These are phyloP conservation scores for Noccaea bulbosa DNA, from an alignment of 345 rosid genomes.

Conservation along the genomic window DNA sequence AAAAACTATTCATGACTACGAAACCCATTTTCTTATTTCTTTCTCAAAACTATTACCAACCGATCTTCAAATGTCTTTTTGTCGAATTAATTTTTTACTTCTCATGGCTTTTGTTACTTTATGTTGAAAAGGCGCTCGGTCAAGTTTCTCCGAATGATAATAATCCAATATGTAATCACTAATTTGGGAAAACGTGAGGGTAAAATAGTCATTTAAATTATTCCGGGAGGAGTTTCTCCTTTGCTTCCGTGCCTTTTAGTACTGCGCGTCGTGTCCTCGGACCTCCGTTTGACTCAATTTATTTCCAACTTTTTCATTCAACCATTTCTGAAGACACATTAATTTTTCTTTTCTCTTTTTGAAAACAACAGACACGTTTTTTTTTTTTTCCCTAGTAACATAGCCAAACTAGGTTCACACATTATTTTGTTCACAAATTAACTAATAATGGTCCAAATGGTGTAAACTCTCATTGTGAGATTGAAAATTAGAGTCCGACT, in stretches of 20 bases:
- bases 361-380: neutral
- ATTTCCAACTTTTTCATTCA: constrained; percentile 24
- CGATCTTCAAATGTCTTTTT: constrained; percentile 32
- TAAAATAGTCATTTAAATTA: neutral
- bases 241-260: constrained; percentile 10
- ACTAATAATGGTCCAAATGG: too few relatives aligned
- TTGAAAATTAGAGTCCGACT: too few relatives aligned
- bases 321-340: neutral
- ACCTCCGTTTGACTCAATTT: constrained; percentile 31
- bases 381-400: neutral
- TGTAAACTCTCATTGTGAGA: too few relatives aligned
- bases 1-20: neutral
- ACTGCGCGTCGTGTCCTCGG: constrained; percentile 30
- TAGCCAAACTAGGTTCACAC: neutral
- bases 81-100: constrained; percentile 29
- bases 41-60: constrained; percentile 33
- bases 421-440: too few relatives aligned
- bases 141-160: constrained; percentile 20
- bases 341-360: neutral
- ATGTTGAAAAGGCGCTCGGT: neutral
- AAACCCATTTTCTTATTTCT: neutral
- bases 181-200: constrained; percentile 6
- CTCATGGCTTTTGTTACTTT: constrained; percentile 23
- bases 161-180: neutral
- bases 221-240: constrained; percentile 5